Evolutionary conservation across 345 rosid genomes (phyloP).

Genomic region (Moricandia moricandioides): DNA sequence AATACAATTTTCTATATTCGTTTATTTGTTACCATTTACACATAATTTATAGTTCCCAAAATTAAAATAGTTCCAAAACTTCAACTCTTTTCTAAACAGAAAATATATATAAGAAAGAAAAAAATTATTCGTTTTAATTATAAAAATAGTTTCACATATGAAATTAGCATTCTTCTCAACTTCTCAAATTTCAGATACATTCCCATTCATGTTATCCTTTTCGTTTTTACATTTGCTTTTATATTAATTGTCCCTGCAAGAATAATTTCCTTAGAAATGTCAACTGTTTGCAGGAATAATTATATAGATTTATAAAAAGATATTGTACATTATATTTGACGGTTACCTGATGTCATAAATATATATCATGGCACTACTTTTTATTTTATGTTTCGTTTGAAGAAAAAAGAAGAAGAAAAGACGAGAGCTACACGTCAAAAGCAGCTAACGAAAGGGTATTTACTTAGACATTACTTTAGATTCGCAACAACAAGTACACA

Average conservation of each 20-base stretch:
- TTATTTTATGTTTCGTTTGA: background rate
- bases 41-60: background rate
- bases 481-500: conserved; percentile 21
- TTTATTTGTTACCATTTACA: background rate
- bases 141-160: background rate
- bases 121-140: background rate
- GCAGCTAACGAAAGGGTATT: conserved; percentile 13
- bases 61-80: background rate
- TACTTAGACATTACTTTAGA: background rate
- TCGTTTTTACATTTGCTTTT: background rate
- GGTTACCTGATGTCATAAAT: background rate
- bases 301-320: too few species aligned
- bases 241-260: background rate
- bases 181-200: background rate
- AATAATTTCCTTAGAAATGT: background rate
- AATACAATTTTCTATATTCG: background rate
- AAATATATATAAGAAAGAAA: background rate
- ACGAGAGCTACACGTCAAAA: conserved; percentile 1
- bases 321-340: background rate
- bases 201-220: background rate
- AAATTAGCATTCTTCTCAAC: background rate
- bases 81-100: too few species aligned
- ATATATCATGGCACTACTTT: background rate
- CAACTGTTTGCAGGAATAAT: background rate
- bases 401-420: background rate